Conservation (phyloP, 192 early-diverging fungal genomes). For the Coemansia umbellata region DNA sequence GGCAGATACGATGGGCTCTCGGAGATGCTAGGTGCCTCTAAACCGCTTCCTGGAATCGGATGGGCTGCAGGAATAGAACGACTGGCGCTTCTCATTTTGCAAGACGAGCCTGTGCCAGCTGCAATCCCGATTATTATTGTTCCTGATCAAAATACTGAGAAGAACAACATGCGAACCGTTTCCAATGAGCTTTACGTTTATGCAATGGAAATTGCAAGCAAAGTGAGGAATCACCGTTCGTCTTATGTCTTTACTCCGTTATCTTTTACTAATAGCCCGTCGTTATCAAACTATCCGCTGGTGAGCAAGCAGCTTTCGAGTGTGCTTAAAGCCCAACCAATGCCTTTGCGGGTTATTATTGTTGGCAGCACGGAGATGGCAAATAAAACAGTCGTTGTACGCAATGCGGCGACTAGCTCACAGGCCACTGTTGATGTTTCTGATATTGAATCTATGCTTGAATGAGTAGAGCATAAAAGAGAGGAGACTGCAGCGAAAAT, state of each 20-base stretch:
- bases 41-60: constrained; percentile 51
- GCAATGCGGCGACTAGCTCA: constrained; percentile 5
- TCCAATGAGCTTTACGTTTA: constrained; percentile 18
- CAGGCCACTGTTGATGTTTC: constrained; percentile 1
- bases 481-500: no score
- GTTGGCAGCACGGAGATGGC: constrained; percentile 27
- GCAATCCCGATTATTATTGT: constrained; percentile 31
- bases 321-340: constrained; percentile 4
- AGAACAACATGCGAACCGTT: background rate
- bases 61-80: constrained; percentile 69
- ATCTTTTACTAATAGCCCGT: no score
- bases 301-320: constrained; percentile 32
- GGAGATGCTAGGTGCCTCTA: constrained; percentile 52
- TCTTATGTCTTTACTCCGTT: constrained; percentile 18
- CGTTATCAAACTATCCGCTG: constrained; percentile 4
- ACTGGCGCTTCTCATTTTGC: constrained; percentile 48
- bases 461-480: background rate
- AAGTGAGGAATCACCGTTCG: constrained; percentile 1
- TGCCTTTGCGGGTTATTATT: constrained; percentile 12
- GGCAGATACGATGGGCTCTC: constrained; percentile 64
- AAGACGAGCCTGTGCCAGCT: background rate
- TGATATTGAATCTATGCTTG: background rate
- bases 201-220: constrained; percentile 21
- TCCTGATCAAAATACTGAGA: constrained; percentile 4
- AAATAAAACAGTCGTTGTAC: constrained; percentile 2